phyloP scores from a whole-genome alignment of 768 basidiomycete species.

The Trametes cingulata region DNA sequence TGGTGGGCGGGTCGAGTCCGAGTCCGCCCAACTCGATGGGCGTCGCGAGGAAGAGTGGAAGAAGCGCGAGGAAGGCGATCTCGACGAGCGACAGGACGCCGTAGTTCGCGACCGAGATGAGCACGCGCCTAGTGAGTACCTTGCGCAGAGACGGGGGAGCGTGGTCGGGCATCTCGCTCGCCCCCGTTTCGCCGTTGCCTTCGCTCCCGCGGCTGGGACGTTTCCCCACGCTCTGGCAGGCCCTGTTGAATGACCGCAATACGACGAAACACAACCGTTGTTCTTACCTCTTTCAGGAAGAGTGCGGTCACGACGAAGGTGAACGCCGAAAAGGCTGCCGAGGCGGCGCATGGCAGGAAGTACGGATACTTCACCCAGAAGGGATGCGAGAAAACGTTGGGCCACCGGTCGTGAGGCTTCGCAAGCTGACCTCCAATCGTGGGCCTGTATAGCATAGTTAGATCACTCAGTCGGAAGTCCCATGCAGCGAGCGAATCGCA shows the following conservation, averaged over 20 bases:
- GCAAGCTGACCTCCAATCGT: slow-evolving; percentile 37
- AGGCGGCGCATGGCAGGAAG: slow-evolving; percentile 37
- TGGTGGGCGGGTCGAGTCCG: slow-evolving; percentile 36
- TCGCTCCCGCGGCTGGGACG: background rate
- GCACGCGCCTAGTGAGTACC: slow-evolving; percentile 35
- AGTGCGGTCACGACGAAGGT: slow-evolving; percentile 29
- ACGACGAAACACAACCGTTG: background rate
- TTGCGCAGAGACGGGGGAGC: slow-evolving; percentile 22
- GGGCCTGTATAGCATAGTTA: slow-evolving; percentile 24
- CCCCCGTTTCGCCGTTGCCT: background rate
- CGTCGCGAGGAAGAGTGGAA: slow-evolving; percentile 42
- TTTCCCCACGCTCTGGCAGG: background rate
- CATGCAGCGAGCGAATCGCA: no score
- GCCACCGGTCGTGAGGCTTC: slow-evolving; percentile 37
- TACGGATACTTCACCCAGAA: slow-evolving; percentile 39
- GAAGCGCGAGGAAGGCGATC: slow-evolving; percentile 37
- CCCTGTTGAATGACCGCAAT: background rate
- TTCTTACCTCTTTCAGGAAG: slow-evolving; percentile 38
- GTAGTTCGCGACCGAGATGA: slow-evolving; percentile 38
- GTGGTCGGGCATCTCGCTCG: background rate
- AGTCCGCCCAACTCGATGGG: slow-evolving; percentile 43
- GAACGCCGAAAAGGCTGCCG: slow-evolving; percentile 30
- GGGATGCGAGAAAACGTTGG: slow-evolving; percentile 28
- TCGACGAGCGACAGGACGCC: slow-evolving; percentile 38
- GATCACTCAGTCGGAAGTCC: background rate